Conservation (phyloP, 1,284 basidiomycete genomes). For the Ustilago bromivora region DNA sequence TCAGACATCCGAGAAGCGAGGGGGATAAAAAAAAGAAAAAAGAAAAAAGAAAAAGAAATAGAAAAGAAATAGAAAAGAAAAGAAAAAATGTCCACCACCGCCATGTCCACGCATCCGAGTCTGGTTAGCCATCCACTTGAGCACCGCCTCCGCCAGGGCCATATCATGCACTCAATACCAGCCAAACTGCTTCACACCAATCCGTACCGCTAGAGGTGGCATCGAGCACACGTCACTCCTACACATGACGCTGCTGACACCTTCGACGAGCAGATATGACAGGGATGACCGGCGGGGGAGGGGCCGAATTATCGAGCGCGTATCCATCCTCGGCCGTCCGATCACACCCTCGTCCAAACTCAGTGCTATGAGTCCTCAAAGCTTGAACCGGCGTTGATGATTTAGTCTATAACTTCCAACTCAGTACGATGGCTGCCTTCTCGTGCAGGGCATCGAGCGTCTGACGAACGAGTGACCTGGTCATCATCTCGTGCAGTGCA, state of each 20-base stretch:
- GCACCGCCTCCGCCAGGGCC: not conserved
- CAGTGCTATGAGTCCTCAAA: not conserved
- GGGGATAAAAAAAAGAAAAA: not conserved
- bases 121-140: not conserved
- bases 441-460: too few species aligned
- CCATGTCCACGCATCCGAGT: slow-evolving; percentile 10
- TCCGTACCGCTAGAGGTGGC: not conserved
- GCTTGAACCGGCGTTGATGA: not conserved
- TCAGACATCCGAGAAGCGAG: slow-evolving; percentile 10
- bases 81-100: slow-evolving; percentile 38
- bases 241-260: too few species aligned
- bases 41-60: slow-evolving; percentile 26
- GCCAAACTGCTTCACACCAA: not conserved
- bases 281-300: not conserved
- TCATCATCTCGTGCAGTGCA: too few species aligned
- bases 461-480: too few species aligned
- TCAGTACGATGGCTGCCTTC: not conserved
- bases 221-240: too few species aligned
- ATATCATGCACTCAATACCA: not conserved
- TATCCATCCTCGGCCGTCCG: slow-evolving; percentile 9
- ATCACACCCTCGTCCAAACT: slow-evolving; percentile 1
- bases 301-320: slow-evolving; percentile 12
- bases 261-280: not conserved
- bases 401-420: not conserved
- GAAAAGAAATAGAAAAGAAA: slow-evolving; percentile 17